A percentile compares a stretch with the other conserved stretches of the same genome.
phyloP scores from a whole-genome alignment of 192 early-diverging fungal species.

The Linnemannia elongata region DNA sequence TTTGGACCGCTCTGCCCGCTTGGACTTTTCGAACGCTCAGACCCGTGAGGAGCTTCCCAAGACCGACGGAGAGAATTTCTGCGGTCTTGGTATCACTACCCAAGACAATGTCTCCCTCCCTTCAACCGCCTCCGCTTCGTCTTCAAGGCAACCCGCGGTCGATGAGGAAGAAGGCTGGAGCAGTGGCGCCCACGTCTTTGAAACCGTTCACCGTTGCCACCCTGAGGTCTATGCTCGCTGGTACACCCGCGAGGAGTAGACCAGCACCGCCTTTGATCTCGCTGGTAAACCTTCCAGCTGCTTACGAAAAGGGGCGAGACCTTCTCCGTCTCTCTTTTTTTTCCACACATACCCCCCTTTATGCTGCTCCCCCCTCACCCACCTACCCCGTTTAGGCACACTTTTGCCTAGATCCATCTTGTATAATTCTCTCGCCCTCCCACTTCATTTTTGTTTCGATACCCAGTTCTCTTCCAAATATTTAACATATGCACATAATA shows the following conservation, averaged over 20 bases:
- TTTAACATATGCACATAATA: background rate
- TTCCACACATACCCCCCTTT: background rate
- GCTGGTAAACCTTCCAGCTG: background rate
- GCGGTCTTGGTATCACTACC: slow-evolving; percentile 10
- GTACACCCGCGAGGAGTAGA: slow-evolving; percentile 22
- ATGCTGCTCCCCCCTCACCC: background rate
- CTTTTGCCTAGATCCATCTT: background rate
- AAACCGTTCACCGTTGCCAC: slow-evolving; percentile 52
- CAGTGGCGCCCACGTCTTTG: slow-evolving; percentile 48
- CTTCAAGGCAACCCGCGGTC: background rate
- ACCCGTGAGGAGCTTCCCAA: background rate
- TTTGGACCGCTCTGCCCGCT: background rate
- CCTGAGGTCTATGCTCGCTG: slow-evolving; percentile 49
- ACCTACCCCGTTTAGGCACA: background rate
- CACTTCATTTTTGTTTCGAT: background rate
- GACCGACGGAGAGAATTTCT: background rate
- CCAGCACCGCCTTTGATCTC: background rate
- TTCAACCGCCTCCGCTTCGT: background rate
- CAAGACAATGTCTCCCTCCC: background rate
- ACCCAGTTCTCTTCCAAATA: background rate
- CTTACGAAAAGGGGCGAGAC: background rate
- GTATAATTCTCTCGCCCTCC: background rate
- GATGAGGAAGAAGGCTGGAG: slow-evolving; percentile 19
- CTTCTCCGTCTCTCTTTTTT: background rate
- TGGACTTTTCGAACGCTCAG: slow-evolving; percentile 18